These are phyloP conservation scores for Tilletiopsis washingtonensis DNA, from an alignment of 1,284 basidiomycete species.

Conservation along the genomic window DNA sequence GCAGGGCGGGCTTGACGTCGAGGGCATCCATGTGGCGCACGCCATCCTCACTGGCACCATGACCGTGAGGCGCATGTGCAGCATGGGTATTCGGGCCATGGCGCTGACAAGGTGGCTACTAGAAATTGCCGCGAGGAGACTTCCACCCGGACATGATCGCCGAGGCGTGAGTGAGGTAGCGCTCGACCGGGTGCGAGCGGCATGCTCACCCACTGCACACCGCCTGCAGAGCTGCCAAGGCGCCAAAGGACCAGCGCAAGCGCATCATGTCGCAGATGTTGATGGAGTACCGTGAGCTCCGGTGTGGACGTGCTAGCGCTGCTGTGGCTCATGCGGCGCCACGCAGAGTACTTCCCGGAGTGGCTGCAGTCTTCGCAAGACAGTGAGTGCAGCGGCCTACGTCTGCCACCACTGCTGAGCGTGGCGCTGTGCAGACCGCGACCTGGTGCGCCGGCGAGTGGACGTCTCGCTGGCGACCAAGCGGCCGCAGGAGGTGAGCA, in stretches of 20 bases:
- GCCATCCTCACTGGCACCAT: conserved; percentile 38
- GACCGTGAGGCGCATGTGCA: no score
- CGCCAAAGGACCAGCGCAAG: conserved; percentile 14
- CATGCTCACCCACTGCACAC: no score
- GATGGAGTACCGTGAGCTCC: no score
- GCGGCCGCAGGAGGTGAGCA: conserved; percentile 17
- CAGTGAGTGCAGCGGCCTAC: no score
- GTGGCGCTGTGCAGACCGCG: no score
- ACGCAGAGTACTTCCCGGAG: conserved; percentile 33
- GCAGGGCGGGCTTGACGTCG: conserved; percentile 7
- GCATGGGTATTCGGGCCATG: no score
- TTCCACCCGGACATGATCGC: conserved; percentile 12
- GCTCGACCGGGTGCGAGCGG: neutral
- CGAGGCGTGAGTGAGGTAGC: conserved; percentile 10
- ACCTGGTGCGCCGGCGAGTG: conserved; percentile 12
- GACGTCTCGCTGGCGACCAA: conserved; percentile 9
- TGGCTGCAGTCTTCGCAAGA: conserved; percentile 14
- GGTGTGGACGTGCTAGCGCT: no score
- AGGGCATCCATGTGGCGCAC: conserved; percentile 18
- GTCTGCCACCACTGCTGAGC: no score
- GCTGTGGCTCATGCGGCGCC: no score
- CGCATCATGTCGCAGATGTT: conserved; percentile 17
- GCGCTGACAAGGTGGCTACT: no score
- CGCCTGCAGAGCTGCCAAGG: neutral
- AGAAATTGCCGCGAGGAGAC: conserved; percentile 35